phyloP scores from a whole-genome alignment of 306 rosid species.

The Lablab purpureus region DNA sequence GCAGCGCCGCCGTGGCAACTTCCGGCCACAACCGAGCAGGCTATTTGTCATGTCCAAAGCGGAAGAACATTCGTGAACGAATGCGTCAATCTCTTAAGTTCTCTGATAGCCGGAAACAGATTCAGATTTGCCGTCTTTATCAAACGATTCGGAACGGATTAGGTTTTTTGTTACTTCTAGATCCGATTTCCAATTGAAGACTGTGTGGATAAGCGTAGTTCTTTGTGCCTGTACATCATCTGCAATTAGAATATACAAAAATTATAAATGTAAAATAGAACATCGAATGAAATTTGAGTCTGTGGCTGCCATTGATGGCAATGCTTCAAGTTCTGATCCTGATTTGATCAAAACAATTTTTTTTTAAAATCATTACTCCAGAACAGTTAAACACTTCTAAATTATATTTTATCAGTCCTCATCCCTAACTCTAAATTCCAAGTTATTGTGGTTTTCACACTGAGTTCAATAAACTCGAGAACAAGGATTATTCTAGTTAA shows the following conservation, averaged over 20 bases:
- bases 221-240: slow-evolving; percentile 11
- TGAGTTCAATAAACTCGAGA: too few relatives aligned
- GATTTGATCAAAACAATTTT: slow-evolving; percentile 23
- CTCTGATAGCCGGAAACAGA: background rate
- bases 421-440: background rate
- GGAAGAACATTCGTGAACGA: background rate
- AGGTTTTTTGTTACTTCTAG: slow-evolving; percentile 48
- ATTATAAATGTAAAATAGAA: background rate
- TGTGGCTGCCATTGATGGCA: slow-evolving; percentile 42
- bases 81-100: background rate
- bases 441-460: background rate
- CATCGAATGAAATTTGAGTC: background rate
- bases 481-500: too few relatives aligned
- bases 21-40: slow-evolving; percentile 68
- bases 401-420: background rate
- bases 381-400: too few relatives aligned
- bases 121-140: slow-evolving; percentile 29
- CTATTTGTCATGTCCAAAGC: slow-evolving; percentile 65
- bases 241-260: background rate
- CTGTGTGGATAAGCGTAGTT: background rate
- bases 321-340: slow-evolving; percentile 27
- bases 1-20: slow-evolving; percentile 63
- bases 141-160: slow-evolving; percentile 47
- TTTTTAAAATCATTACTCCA: background rate
- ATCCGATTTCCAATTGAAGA: slow-evolving; percentile 44